Evolutionary conservation across 805 yeast species (phyloP).

Genomic region (Myxozyma udenii): DNA sequence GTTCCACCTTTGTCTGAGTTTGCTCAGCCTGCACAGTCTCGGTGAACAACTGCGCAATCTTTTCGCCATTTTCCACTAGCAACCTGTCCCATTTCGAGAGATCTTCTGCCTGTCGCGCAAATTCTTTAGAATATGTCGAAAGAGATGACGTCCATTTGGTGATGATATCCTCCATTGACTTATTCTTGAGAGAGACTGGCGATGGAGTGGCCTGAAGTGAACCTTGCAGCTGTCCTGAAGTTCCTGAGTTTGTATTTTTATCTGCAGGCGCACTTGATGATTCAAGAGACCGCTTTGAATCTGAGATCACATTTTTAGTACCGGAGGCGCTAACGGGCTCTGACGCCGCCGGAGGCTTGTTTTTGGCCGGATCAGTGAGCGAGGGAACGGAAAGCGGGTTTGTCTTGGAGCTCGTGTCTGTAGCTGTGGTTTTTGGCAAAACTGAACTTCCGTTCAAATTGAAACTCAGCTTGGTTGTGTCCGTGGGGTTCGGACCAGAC

Average conservation of each 20-base stretch:
- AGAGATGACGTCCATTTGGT: conserved; percentile 90
- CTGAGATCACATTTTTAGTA: not conserved
- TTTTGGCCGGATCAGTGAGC: too few species aligned
- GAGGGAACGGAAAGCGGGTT: too few species aligned
- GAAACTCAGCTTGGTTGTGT: too few species aligned
- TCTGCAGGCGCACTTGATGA: too few species aligned
- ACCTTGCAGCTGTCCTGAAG: too few species aligned
- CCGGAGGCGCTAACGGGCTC: too few species aligned
- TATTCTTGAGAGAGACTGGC: conserved; percentile 66
- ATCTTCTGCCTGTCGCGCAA: conserved; percentile 68
- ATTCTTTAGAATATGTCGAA: conserved; percentile 66
- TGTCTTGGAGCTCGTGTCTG: too few species aligned
- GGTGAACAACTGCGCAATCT: conserved; percentile 69
- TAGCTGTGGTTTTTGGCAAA: too few species aligned
- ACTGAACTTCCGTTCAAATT: too few species aligned
- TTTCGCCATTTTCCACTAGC: conserved; percentile 80
- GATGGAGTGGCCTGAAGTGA: conserved; percentile 23
- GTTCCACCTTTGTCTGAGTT: conserved; percentile 81
- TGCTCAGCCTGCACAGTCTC: conserved; percentile 81
- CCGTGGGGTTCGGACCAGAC: too few species aligned
- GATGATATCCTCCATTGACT: conserved; percentile 87
- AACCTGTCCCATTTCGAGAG: conserved; percentile 83
- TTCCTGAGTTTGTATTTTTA: too few species aligned
- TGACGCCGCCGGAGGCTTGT: too few species aligned
- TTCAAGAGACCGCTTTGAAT: not conserved